Base-by-base conservation (phyloP, 2,329 filamentous ascomycete species). In the Xylariales sp. region DNA sequence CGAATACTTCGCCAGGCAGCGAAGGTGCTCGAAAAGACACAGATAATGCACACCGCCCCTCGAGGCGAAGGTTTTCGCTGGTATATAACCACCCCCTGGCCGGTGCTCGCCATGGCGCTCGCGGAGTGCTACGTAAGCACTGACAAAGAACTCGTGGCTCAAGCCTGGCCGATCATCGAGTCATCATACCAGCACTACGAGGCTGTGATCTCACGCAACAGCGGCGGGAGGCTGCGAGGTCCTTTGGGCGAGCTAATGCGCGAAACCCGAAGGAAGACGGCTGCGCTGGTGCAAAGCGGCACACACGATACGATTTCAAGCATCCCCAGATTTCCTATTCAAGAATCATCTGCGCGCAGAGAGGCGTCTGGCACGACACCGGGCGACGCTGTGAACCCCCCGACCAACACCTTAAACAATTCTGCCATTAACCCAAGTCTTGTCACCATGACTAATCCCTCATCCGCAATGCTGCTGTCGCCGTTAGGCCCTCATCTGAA, bases 21-120 rank as follows among this genome's bases (percentile, higher is more conserved):
- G 2, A 38, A 40, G 13, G 42, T 41, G 11, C 41, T 60, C 5
- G 50, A 57, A 19, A 53, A 56, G 32, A 43, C 44, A 4, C 43
- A 49, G 2, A 42, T 54, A 4, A 48, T 60, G 15, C 50, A 53
- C 14, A 55, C 45, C 0, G 49, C 56, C 25, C 44, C 51, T 2
- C 51, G 51, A n/a, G 54, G 52, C 16, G 54, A 57, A 35, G 51
- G 49, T 1, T 57, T 54, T 15, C 45, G 54, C 21, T 57, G 54
- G 56, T 53, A 52, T 30, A 38, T 56, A 12, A 40, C 42, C 2
- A 46, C 54, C 3, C 53, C 46, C 18, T 55, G 54, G 55, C 52
- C 51, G 11, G 43, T 45, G 2, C 48, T 60, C 6, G 47, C 50
- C 2, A 44, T 53, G 21, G 53, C 55, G 14, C 42, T 58, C 13